Evolutionary conservation across 2,329 filamentous ascomycete genomes (phyloP).

Genomic region (Phialocephala sp.): DNA sequence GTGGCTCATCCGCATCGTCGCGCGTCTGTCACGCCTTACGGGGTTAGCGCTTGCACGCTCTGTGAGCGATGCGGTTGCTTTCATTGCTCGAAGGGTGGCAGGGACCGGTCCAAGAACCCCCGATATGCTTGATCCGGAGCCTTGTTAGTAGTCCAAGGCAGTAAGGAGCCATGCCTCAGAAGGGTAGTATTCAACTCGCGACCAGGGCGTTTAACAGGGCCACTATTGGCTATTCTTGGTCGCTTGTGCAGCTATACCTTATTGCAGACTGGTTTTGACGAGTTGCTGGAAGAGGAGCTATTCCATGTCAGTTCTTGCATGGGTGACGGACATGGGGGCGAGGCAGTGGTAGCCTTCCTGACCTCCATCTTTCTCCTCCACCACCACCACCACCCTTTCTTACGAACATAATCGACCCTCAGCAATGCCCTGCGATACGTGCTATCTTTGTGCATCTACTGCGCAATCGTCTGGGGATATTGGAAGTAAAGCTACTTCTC

Average conservation of each 20-base stretch:
- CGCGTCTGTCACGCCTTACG: slow-evolving; percentile 9
- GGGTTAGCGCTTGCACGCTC: slow-evolving; percentile 5
- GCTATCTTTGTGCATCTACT: slow-evolving; percentile 42
- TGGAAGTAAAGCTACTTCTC: slow-evolving; percentile 34
- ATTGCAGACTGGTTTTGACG: slow-evolving; percentile 19
- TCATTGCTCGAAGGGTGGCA: slow-evolving; percentile 6
- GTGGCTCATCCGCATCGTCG: slow-evolving; percentile 8
- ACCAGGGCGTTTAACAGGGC: slow-evolving; percentile 7
- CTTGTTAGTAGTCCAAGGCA: not conserved
- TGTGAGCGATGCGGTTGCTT: not conserved
- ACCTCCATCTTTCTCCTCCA: slow-evolving; percentile 27
- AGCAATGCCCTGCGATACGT: slow-evolving; percentile 43
- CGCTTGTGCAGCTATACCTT: slow-evolving; percentile 16
- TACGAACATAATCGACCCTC: slow-evolving; percentile 35
- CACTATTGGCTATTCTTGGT: slow-evolving; percentile 18
- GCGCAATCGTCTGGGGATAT: slow-evolving; percentile 34
- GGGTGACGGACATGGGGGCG: slow-evolving; percentile 19
- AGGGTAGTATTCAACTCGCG: not conserved
- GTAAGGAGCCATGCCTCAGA: not conserved
- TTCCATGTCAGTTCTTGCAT: slow-evolving; percentile 12
- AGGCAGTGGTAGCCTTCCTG: slow-evolving; percentile 23
- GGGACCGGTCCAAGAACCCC: not conserved
- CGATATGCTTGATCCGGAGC: slow-evolving; percentile 5
- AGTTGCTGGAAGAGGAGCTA: slow-evolving; percentile 17
- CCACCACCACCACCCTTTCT: slow-evolving; percentile 23